Base-by-base conservation (phyloP, 1,139 yeast species). In the Suhomyces taliae region DNA sequence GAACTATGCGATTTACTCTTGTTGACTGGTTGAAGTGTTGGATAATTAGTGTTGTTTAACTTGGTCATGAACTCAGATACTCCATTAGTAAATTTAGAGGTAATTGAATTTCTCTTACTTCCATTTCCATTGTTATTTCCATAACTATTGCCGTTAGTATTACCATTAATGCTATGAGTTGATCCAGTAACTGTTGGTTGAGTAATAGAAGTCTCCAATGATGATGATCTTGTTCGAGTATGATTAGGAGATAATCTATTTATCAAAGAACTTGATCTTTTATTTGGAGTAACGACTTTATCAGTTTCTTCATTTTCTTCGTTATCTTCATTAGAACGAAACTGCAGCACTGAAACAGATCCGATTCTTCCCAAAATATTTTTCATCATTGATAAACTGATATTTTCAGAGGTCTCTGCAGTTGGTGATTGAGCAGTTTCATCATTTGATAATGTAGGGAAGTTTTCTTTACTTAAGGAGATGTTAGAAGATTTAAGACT, bases 41-140 rank as follows among this genome's bases (percentile, higher is more conserved):
- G 50, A 36, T 44, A 43, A 8, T 42, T 39, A 27, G 62, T 53
- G 51, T 55, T 51, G 49, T 71, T 72, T 34, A 74, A 59, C 50
- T 72, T 74, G 8, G 74, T 71, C 76, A 74, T 74, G 44, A 74
- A 67, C 48, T 74, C 79, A 9, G 69, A 56, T 2, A 74, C 73
- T 0, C 79, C 79, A 11, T 55, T 59, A 7, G 74, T 62, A 40
- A 74, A 60, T 54, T 71, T 74, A n/a, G 73, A 66, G 5, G 77
- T 70, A 32, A 74, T 65, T 7, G 75, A 64, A 53, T 67, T 64
- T 43, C 71, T 56, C 52, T 70, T 62, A 10, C 46, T 37, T 12
- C 45, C 35, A 26, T 43, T 43, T 12, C 33, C 24, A 26, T 34
- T 38, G 12, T 44, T 33, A 11, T 40, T 41, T 27, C 41, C 38